Conservation (phyloP, 257 asterid species). For the Solanum paucissectum region DNA sequence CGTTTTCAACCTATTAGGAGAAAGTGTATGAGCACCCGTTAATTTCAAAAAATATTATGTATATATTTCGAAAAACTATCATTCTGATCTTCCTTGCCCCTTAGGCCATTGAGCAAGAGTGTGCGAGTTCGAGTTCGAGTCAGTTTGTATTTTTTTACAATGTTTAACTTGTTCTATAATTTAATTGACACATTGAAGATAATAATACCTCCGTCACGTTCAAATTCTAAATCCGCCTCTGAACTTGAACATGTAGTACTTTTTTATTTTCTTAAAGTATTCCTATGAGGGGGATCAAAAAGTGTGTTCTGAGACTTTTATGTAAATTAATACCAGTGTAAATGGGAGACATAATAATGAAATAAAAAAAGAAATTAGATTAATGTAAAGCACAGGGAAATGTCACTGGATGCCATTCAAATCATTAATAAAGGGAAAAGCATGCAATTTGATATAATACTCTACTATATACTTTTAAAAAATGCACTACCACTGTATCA, state of each 20-base stretch:
- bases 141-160: background rate
- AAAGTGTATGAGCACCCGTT: background rate
- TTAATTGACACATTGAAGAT: background rate
- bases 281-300: background rate
- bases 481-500: background rate
- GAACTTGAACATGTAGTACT: background rate
- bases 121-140: background rate
- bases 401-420: background rate
- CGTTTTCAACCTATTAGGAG: background rate
- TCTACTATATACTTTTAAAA: background rate
- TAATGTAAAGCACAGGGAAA: background rate
- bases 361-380: background rate
- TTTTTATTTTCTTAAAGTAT: background rate
- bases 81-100: background rate
- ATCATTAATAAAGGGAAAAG: background rate
- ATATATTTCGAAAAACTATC: background rate
- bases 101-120: background rate
- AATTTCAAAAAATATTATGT: background rate
- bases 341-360: background rate
- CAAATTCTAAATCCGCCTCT: rapidly evolving
- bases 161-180: background rate
- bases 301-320: background rate
- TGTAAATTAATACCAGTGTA: background rate
- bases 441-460: background rate
- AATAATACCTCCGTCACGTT: rapidly evolving